A percentile compares a stretch with the other conserved stretches of the same genome.
These are phyloP conservation scores for Metarhizium brunneum DNA, from an alignment of 2,329 filamentous ascomycete species.

Conservation along the genomic window DNA sequence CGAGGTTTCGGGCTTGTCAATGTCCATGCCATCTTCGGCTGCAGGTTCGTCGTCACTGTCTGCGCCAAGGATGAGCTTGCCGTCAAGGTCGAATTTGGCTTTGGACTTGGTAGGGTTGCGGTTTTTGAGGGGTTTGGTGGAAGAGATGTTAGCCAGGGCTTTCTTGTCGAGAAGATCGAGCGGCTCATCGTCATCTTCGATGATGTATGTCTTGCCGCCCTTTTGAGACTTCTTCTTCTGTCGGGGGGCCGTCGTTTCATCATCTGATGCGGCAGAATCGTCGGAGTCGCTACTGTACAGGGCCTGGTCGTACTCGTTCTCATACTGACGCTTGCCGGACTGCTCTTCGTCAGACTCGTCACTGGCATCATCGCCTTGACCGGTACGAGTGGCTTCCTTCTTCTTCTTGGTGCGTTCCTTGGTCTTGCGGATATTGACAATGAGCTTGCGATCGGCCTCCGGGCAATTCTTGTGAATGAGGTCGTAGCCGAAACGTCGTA, in stretches of 20 bases:
- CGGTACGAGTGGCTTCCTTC: conserved; percentile 59
- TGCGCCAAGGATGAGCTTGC: conserved; percentile 67
- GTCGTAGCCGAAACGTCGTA: conserved; percentile 81
- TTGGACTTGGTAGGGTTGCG: conserved; percentile 49
- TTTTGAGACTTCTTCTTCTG: conserved; percentile 43
- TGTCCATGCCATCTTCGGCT: conserved; percentile 48
- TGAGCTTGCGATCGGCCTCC: conserved; percentile 78
- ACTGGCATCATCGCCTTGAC: conserved; percentile 47
- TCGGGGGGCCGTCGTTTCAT: conserved; percentile 43
- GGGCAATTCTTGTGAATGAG: conserved; percentile 72
- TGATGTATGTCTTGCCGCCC: conserved; percentile 70
- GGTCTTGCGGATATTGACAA: conserved; percentile 91
- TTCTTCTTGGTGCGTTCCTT: conserved; percentile 85
- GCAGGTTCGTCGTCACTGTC: conserved; percentile 37
- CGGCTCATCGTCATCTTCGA: conserved; percentile 90
- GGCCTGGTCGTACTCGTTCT: conserved; percentile 93
- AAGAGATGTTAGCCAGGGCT: conserved; percentile 86
- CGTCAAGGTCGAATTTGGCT: conserved; percentile 64
- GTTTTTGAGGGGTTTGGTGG: conserved; percentile 67
- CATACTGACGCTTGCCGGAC: conserved; percentile 51
- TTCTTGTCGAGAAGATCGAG: conserved; percentile 86
- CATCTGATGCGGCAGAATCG: conserved; percentile 40
- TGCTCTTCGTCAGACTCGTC: conserved; percentile 41
- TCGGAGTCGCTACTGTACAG: conserved; percentile 74
- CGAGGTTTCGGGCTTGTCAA: conserved; percentile 52